Conservation (phyloP, 2,329 filamentous ascomycete genomes). For the Phialophora chinensis region DNA sequence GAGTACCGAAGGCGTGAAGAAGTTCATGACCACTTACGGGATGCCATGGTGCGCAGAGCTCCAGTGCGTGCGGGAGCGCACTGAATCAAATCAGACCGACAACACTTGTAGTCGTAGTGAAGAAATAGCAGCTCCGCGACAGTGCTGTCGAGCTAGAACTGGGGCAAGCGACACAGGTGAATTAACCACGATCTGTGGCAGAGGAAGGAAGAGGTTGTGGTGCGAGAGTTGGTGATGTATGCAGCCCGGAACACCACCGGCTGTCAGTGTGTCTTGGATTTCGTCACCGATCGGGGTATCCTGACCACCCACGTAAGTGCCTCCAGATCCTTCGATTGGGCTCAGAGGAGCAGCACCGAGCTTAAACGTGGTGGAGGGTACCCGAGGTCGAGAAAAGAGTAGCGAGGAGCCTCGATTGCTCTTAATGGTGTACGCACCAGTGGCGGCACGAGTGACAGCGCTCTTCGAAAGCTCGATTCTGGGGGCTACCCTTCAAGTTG, state of each 20-base stretch:
- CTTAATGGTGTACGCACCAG: neutral
- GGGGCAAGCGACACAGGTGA: neutral
- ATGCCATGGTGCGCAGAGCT: slow-evolving; percentile 32
- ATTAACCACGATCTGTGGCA: neutral
- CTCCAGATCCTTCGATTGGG: neutral
- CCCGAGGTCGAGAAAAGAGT: neutral
- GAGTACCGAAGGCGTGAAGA: neutral
- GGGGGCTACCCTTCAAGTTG: neutral
- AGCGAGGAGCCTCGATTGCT: neutral
- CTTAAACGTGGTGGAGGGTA: neutral
- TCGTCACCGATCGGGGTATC: neutral
- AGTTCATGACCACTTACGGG: slow-evolving; percentile 42
- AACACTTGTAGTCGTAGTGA: neutral
- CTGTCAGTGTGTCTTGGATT: neutral
- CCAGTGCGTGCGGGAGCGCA: neutral
- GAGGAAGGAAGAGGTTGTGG: slow-evolving; percentile 17
- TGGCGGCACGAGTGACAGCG: neutral
- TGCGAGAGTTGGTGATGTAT: slow-evolving; percentile 28
- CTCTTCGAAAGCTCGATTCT: neutral
- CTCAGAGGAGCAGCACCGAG: neutral
- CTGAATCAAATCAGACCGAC: neutral
- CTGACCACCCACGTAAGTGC: neutral
- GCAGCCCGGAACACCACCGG: neutral
- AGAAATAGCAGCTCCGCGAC: neutral
- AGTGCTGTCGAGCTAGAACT: slow-evolving; percentile 4